Evolutionary conservation across 352 stramenopile genomes (phyloP).

Genomic region (Globisporangium cystogenes): DNA sequence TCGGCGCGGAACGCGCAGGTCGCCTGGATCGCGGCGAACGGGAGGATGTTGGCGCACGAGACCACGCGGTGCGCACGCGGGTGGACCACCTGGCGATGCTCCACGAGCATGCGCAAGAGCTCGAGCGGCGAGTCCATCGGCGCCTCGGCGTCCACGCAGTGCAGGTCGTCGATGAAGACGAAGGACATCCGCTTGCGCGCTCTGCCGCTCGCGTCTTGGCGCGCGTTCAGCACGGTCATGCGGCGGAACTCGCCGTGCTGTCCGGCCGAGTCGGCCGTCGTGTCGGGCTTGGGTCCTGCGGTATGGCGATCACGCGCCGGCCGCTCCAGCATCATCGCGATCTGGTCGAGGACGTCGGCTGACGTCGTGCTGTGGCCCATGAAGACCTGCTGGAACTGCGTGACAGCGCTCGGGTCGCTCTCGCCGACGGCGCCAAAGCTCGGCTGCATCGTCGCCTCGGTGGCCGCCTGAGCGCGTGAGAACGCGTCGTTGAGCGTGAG

Average conservation of each 20-base stretch:
- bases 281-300: not conserved
- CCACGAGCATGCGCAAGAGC: constrained; percentile 36
- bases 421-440: not conserved
- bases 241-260: not conserved
- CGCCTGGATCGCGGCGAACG: constrained; percentile 24
- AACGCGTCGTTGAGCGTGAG: constrained; percentile 25
- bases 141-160: constrained; percentile 20
- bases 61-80: constrained; percentile 23
- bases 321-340: constrained; percentile 8
- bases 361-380: constrained; percentile 8
- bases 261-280: not conserved
- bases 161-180: constrained; percentile 64
- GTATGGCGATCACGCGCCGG: not conserved
- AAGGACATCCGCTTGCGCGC: constrained; percentile 8
- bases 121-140: constrained; percentile 34
- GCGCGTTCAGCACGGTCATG: not conserved
- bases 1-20: not conserved
- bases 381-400: constrained; percentile 10
- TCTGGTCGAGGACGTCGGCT: constrained; percentile 8
- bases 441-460: constrained; percentile 2
- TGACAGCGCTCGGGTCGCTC: not conserved
- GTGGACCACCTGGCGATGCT: constrained; percentile 38
- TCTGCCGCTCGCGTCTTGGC: not conserved
- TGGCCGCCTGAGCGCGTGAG: constrained; percentile 22
- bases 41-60: constrained; percentile 18